Conservation (phyloP, 345 rosid genomes). For the Acer saccharum region DNA sequence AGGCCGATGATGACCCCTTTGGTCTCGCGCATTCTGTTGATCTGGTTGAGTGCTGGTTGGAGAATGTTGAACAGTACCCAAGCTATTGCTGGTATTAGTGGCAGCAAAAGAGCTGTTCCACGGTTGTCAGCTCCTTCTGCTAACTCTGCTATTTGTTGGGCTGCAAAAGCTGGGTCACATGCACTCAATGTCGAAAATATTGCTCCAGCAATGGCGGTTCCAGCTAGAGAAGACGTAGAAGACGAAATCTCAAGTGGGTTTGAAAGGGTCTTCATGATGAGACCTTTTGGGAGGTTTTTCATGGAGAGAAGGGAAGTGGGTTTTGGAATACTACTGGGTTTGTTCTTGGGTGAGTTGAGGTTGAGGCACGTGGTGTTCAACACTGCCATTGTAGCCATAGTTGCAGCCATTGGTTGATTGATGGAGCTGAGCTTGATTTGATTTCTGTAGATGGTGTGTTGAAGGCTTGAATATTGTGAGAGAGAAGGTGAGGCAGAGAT, state of each 20-base stretch:
- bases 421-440: neutral
- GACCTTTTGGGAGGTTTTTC: constrained; percentile 52
- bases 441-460: neutral
- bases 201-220: constrained; percentile 75
- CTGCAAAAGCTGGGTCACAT: constrained; percentile 83
- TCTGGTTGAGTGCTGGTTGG: constrained; percentile 90
- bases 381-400: constrained; percentile 67
- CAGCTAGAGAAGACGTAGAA: constrained; percentile 20
- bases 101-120: constrained; percentile 79
- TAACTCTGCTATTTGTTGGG: constrained; percentile 74
- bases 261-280: constrained; percentile 21
- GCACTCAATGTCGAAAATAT: constrained; percentile 71
- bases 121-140: constrained; percentile 78
- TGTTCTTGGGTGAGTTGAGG: constrained; percentile 36
- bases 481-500: neutral
- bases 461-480: neutral
- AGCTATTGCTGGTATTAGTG: constrained; percentile 77
- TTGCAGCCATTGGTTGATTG: constrained; percentile 46
- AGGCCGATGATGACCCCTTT: constrained; percentile 72
- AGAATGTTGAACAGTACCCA: constrained; percentile 97
- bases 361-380: constrained; percentile 59
- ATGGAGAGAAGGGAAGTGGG: constrained; percentile 39
- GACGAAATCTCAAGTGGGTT: constrained; percentile 34
- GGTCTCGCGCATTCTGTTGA: constrained; percentile 67
- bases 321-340: constrained; percentile 8